A percentile compares a stretch with the other conserved stretches of the same genome.
Evolutionary conservation across 83 land plant species (phyloP).

Genomic region (Diphasiastrum complanatum): DNA sequence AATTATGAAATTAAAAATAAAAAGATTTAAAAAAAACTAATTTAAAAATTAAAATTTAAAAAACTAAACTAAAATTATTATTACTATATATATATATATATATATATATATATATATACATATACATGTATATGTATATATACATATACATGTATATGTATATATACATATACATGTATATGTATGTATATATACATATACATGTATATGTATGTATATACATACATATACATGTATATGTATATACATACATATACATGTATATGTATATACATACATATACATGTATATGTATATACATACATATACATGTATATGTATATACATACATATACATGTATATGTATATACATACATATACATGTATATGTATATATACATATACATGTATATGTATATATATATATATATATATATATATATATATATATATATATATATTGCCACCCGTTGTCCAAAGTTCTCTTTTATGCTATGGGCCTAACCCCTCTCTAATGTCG

Average conservation of each 20-base stretch:
- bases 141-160: not conserved
- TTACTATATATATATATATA: no score
- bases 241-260: not conserved
- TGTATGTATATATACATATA: not conserved
- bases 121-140: no score
- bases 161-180: not conserved
- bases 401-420: not conserved
- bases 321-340: not conserved
- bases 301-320: not conserved
- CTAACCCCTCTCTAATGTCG: no score
- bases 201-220: not conserved
- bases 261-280: not conserved
- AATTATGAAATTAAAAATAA: no score
- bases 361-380: not conserved
- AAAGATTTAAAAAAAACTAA: no score
- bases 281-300: not conserved
- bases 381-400: not conserved
- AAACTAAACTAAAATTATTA: no score
- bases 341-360: not conserved
- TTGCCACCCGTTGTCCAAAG: no score
- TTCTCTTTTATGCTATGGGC: no score
- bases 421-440: no score
- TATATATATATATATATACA: no score
- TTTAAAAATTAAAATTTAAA: no score
- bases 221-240: not conserved